A percentile compares a stretch with the other conserved stretches of the same genome.
Evolutionary conservation across 495 filamentous ascomycete species (phyloP).

Genomic region (Cercophora samala): DNA sequence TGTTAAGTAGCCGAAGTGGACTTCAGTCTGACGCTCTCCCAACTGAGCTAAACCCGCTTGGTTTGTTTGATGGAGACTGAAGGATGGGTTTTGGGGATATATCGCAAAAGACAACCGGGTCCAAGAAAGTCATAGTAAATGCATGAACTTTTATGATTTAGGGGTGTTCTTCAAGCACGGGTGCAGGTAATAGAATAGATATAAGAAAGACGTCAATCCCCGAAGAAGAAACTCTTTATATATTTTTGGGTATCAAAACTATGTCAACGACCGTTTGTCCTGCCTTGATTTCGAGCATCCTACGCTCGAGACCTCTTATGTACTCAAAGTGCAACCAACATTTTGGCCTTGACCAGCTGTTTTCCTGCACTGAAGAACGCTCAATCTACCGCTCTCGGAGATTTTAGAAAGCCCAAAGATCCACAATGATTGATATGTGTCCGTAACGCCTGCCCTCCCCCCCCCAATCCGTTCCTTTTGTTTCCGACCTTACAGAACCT

Average conservation of each 20-base stretch:
- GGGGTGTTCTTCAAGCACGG: no score
- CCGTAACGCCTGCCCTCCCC: background rate
- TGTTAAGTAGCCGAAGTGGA: background rate
- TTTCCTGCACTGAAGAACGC: no score
- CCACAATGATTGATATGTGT: background rate
- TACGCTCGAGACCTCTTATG: background rate
- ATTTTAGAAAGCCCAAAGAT: background rate
- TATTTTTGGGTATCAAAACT: conserved; percentile 2
- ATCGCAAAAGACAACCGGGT: no score
- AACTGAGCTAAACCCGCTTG: conserved; percentile 30
- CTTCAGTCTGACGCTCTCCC: conserved; percentile 29
- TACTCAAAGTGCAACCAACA: background rate
- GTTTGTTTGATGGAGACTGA: background rate
- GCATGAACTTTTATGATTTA: no score
- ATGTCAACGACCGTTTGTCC: background rate
- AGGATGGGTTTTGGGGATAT: background rate
- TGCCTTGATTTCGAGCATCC: no score
- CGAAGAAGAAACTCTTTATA: no score
- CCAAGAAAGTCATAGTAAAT: background rate
- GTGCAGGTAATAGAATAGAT: no score
- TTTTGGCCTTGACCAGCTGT: no score
- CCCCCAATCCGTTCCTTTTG: background rate
- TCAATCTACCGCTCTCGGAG: background rate
- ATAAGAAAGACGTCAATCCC: no score
- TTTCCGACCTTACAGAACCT: conserved; percentile 23